These are phyloP conservation scores for Backusella psychrophila DNA, from an alignment of 192 early-diverging fungal genomes.

Conservation along the genomic window DNA sequence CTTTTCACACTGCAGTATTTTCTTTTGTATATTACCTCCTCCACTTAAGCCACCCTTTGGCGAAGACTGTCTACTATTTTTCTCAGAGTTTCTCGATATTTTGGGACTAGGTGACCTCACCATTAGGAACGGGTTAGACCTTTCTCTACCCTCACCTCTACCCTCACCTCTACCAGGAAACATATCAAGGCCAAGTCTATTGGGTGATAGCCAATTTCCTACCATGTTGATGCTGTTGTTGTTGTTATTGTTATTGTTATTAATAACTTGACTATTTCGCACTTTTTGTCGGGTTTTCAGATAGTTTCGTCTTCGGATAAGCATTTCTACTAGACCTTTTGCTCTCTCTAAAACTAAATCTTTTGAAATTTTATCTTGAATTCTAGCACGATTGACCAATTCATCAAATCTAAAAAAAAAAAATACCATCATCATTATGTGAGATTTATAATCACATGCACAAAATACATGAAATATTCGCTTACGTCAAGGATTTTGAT, in stretches of 20 bases:
- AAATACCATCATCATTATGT: background rate
- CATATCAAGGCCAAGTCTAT: background rate
- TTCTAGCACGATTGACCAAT: conserved; percentile 9
- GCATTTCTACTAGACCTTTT: conserved; percentile 12
- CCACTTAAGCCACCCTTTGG: background rate
- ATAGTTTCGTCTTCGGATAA: conserved; percentile 11
- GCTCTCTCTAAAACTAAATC: background rate
- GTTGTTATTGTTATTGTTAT: no score
- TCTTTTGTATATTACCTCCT: background rate
- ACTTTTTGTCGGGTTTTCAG: background rate
- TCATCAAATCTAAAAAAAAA: conserved; percentile 15
- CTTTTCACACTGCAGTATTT: background rate
- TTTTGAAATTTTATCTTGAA: conserved; percentile 16
- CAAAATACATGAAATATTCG: background rate
- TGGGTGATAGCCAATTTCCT: background rate
- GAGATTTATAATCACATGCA: background rate
- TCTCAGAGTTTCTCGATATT: background rate
- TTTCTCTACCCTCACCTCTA: background rate
- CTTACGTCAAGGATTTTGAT: conserved; percentile 23
- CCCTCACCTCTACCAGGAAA: background rate
- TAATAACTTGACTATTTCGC: background rate
- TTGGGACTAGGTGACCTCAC: background rate
- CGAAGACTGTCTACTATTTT: background rate
- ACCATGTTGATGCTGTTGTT: background rate
- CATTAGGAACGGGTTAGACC: background rate